These are phyloP conservation scores for Paramecium tetraurelia DNA, from an alignment of 73 alveolate species.

Conservation along the genomic window DNA sequence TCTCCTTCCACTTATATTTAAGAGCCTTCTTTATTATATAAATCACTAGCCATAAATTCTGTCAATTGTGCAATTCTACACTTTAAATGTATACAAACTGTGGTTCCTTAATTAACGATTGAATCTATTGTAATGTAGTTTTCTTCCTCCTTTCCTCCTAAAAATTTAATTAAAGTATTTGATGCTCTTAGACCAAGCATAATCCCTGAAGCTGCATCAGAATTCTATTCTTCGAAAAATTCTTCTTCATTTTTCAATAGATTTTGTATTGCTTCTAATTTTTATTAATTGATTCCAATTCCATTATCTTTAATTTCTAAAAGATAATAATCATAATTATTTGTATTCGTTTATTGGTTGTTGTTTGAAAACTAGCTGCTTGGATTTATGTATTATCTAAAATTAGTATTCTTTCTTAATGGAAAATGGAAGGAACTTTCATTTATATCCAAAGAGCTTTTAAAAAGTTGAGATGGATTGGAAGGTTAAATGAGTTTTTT, in stretches of 20 bases:
- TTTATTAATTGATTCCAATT: neutral
- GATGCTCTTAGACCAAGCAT: conserved; percentile 23
- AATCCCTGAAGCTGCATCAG: neutral
- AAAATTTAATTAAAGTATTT: neutral
- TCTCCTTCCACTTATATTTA: neutral
- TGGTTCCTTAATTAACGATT: neutral
- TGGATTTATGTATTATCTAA: neutral
- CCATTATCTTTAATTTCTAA: neutral
- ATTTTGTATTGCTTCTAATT: neutral
- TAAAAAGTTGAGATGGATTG: neutral
- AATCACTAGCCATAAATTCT: neutral
- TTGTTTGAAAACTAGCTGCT: neutral
- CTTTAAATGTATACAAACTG: neutral
- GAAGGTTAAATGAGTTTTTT: neutral
- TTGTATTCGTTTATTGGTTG: neutral
- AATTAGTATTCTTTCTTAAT: neutral
- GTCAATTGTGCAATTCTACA: neutral
- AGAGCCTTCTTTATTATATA: neutral
- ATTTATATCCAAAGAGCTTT: neutral
- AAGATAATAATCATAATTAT: neutral
- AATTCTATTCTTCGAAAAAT: neutral
- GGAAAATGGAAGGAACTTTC: neutral
- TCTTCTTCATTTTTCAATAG: neutral
- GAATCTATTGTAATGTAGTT: neutral
- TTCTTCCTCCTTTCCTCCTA: neutral